A percentile compares a stretch with the other conserved stretches of the same genome.
Evolutionary conservation across 768 basidiomycete genomes (phyloP).

Genomic region (Asterophora lycoperdoides): DNA sequence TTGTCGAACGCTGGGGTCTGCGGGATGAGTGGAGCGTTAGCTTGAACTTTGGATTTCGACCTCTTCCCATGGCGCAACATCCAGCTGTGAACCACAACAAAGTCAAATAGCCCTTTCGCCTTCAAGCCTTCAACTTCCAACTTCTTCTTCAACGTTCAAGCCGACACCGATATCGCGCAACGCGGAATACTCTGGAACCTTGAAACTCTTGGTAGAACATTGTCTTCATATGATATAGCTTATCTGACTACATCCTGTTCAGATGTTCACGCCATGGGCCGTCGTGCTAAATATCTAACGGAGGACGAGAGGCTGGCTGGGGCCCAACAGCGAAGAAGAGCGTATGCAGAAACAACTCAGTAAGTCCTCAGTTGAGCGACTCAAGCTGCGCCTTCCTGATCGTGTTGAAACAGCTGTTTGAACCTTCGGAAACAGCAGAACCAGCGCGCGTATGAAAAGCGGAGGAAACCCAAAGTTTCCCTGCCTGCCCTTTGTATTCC

Average conservation of each 20-base stretch:
- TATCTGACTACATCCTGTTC: not conserved
- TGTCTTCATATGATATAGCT: too few relatives aligned
- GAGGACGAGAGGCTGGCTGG: not conserved
- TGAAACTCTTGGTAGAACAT: not conserved
- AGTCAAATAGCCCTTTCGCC: too few relatives aligned
- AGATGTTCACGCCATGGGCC: too few relatives aligned
- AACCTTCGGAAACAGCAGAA: not conserved
- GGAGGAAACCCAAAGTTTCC: not conserved
- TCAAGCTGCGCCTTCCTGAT: not conserved
- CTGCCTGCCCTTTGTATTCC: not conserved
- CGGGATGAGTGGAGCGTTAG: not conserved
- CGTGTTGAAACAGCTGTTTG: not conserved
- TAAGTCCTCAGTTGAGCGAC: not conserved
- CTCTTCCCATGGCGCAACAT: not conserved
- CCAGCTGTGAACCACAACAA: too few relatives aligned
- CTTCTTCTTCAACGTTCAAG: too few relatives aligned
- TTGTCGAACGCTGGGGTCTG: not conserved
- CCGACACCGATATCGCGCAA: too few relatives aligned
- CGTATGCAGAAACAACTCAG: not conserved
- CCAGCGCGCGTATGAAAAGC: slow-evolving; percentile 1
- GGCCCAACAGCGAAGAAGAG: not conserved
- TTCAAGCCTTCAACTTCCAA: too few relatives aligned
- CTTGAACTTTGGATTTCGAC: not conserved
- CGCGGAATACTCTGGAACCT: too few relatives aligned
- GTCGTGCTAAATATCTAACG: not conserved